These are phyloP conservation scores for Puccinia horiana DNA, from an alignment of 1,284 basidiomycete species.

Conservation along the genomic window DNA sequence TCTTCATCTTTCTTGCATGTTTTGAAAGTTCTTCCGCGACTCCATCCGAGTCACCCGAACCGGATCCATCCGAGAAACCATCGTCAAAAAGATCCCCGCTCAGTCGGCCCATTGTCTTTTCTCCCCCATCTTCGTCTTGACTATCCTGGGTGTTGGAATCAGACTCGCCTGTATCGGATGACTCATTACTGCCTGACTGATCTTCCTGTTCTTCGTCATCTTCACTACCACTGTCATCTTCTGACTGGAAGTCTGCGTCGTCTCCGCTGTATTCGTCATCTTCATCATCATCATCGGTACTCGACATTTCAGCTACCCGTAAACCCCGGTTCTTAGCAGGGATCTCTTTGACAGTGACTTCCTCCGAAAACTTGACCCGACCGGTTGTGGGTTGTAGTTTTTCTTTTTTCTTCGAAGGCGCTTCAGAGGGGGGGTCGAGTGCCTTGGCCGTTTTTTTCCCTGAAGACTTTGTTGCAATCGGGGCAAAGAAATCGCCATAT, in stretches of 20 bases:
- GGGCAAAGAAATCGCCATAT: constrained; percentile 55
- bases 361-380: constrained; percentile 49
- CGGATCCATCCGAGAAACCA: constrained; percentile 60
- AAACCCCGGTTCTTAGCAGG: constrained; percentile 48
- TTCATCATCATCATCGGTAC: constrained; percentile 25
- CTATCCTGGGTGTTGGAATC: constrained; percentile 54
- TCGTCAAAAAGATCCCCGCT: constrained; percentile 64
- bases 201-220: constrained; percentile 50
- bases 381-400: not conserved
- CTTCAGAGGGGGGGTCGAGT: not conserved
- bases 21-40: constrained; percentile 59
- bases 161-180: constrained; percentile 47
- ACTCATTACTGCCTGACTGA: constrained; percentile 46
- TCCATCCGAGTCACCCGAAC: constrained; percentile 52
- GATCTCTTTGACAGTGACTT: constrained; percentile 50
- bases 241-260: constrained; percentile 59
- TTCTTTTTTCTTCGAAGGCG: constrained; percentile 55
- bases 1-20: constrained; percentile 63
- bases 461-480: constrained; percentile 45
- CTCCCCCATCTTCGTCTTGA: constrained; percentile 51
- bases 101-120: constrained; percentile 62
- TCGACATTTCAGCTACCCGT: constrained; percentile 20
- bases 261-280: constrained; percentile 60
- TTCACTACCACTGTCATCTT: constrained; percentile 48
- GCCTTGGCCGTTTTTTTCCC: not conserved